Conservation (phyloP, 108 stramenopile species). For the Schizochytrium sp. region DNA sequence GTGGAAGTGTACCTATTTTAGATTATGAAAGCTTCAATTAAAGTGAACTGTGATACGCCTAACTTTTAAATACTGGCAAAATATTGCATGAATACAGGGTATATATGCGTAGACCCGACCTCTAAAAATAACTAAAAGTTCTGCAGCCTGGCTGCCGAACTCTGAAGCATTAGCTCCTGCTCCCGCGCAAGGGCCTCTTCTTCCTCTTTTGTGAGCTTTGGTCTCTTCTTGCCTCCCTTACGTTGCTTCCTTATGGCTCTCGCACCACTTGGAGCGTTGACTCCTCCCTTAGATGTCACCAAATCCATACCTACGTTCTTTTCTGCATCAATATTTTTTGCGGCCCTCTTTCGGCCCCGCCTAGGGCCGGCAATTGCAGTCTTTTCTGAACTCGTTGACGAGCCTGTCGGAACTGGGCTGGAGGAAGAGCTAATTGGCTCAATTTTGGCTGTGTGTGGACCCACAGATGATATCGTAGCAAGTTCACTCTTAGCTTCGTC, state of each 20-base stretch:
- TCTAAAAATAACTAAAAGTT: too few relatives aligned
- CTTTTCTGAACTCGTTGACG: too few relatives aligned
- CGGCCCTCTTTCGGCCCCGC: too few relatives aligned
- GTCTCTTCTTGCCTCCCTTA: background rate
- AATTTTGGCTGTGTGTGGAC: background rate
- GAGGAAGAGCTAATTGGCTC: background rate
- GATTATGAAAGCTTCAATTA: too few relatives aligned
- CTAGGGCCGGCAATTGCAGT: too few relatives aligned
- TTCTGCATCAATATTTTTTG: too few relatives aligned
- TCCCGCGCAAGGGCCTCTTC: slow-evolving; percentile 6
- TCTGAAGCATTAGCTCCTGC: slow-evolving; percentile 43
- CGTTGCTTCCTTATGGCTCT: background rate
- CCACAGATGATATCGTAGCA: background rate
- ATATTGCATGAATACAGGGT: background rate
- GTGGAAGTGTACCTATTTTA: too few relatives aligned
- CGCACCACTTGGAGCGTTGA: background rate
- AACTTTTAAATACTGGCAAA: background rate
- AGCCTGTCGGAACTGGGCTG: background rate
- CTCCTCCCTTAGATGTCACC: background rate
- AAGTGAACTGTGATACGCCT: too few relatives aligned
- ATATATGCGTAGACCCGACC: too few relatives aligned
- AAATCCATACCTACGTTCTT: background rate
- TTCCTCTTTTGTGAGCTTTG: slow-evolving; percentile 20
- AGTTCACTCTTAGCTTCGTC: background rate
- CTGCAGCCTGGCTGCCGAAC: slow-evolving; percentile 13